Evolutionary conservation across 139 green algal species (phyloP).

Genomic region (Ettlia oleoabundans): DNA sequence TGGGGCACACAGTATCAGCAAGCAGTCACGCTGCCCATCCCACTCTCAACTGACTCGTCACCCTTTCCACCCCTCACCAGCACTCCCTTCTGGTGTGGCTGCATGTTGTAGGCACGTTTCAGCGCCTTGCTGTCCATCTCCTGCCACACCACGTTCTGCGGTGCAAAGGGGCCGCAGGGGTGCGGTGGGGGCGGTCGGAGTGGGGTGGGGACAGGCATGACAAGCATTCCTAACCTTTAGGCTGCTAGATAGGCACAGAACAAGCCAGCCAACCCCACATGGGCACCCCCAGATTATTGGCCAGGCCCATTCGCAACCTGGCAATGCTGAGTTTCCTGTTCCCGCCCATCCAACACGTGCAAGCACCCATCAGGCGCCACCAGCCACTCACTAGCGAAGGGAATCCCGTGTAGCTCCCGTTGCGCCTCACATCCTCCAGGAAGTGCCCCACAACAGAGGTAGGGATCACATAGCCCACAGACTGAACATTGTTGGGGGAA

Average conservation of each 20-base stretch:
- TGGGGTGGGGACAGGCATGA: neutral
- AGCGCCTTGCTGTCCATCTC: conserved; percentile 90
- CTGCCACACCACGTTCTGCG: conserved; percentile 92
- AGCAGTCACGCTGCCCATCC: neutral
- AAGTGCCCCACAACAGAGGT: conserved; percentile 95
- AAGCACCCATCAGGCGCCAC: neutral
- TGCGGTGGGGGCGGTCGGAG: neutral
- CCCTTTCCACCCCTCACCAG: no score
- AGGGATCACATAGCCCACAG: conserved; percentile 93
- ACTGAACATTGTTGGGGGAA: no score
- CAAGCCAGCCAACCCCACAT: no score
- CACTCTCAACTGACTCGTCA: no score
- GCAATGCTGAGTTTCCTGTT: neutral
- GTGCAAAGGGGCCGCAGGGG: conserved; percentile 61
- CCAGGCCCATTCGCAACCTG: neutral
- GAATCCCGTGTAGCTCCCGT: conserved; percentile 26
- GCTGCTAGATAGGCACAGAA: neutral
- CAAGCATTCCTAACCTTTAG: no score
- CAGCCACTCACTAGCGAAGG: neutral
- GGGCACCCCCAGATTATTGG: no score
- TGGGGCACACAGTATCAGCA: no score
- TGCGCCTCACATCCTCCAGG: conserved; percentile 70
- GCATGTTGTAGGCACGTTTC: conserved; percentile 72
- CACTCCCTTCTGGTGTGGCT: conserved; percentile 66
- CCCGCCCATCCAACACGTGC: neutral